Conservation (phyloP, 1,284 basidiomycete species). For the Anthracocystis setariae region DNA sequence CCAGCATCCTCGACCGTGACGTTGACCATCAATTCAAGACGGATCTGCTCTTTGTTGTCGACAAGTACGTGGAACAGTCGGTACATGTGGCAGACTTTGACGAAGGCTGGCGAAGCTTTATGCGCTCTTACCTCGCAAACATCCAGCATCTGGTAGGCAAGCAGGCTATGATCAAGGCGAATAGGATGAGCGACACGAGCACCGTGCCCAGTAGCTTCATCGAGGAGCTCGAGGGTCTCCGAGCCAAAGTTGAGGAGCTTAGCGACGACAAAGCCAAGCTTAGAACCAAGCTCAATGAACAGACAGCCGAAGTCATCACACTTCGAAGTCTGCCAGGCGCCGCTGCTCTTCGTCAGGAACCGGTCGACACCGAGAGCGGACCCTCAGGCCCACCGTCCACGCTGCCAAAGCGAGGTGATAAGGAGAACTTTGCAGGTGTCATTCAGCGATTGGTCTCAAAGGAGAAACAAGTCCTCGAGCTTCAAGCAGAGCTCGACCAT, state of each 20-base stretch:
- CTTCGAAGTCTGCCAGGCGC: slow-evolving; percentile 72
- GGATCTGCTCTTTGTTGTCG: slow-evolving; percentile 74
- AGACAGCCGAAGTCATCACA: slow-evolving; percentile 76
- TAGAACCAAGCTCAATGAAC: slow-evolving; percentile 73
- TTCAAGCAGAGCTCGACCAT: slow-evolving; percentile 79
- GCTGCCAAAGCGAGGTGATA: slow-evolving; percentile 43
- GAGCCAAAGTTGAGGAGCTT: slow-evolving; percentile 74
- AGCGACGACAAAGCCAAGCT: slow-evolving; percentile 75
- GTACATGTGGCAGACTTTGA: slow-evolving; percentile 75
- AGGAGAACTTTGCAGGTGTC: slow-evolving; percentile 76
- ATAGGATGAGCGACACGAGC: slow-evolving; percentile 70
- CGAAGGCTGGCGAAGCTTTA: slow-evolving; percentile 75
- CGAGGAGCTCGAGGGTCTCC: slow-evolving; percentile 75
- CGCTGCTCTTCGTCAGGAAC: slow-evolving; percentile 22
- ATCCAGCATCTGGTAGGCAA: slow-evolving; percentile 78
- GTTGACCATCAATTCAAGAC: slow-evolving; percentile 75
- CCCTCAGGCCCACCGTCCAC: slow-evolving; percentile 18
- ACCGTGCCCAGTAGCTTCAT: slow-evolving; percentile 71
- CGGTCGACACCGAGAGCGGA: slow-evolving; percentile 12
- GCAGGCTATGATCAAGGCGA: slow-evolving; percentile 72
- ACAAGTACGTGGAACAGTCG: slow-evolving; percentile 77
- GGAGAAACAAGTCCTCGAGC: slow-evolving; percentile 81
- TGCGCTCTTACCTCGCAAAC: slow-evolving; percentile 75
- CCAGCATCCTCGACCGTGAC: slow-evolving; percentile 74
- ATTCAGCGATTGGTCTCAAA: slow-evolving; percentile 83